A percentile compares a stretch with the other conserved stretches of the same genome.
Conservation (phyloP, 106 monocot genomes). For the Allium fistulosum region DNA sequence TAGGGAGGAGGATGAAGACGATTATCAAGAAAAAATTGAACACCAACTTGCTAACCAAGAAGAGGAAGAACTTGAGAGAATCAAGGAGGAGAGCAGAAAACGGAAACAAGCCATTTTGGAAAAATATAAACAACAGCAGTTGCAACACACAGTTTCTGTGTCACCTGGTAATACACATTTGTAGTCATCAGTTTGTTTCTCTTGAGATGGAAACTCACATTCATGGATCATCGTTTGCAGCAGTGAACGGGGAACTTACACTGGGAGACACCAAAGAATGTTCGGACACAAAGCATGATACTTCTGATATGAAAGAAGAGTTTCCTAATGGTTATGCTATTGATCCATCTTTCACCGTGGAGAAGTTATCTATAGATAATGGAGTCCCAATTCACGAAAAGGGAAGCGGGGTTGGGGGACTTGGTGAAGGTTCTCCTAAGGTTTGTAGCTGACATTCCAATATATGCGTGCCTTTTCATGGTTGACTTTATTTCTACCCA, state of each 20-base stretch:
- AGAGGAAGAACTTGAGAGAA: conserved; percentile 89
- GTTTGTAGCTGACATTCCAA: conserved; percentile 17
- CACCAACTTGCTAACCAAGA: conserved; percentile 75
- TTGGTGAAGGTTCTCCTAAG: conserved; percentile 91
- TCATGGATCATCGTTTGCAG: background rate
- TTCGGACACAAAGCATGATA: conserved; percentile 8
- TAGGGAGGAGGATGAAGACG: conserved; percentile 79
- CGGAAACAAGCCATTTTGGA: conserved; percentile 79
- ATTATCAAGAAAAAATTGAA: conserved; percentile 76
- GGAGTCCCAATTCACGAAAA: conserved; percentile 25
- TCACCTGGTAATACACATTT: conserved; percentile 17
- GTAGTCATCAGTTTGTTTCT: background rate
- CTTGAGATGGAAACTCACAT: background rate
- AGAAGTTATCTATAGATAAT: conserved; percentile 64
- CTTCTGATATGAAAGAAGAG: conserved; percentile 22
- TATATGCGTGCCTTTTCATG: background rate
- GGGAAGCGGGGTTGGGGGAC: conserved; percentile 26
- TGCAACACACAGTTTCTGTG: conserved; percentile 18
- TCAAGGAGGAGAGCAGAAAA: conserved; percentile 85
- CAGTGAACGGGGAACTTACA: background rate
- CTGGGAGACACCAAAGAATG: background rate
- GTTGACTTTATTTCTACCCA: background rate
- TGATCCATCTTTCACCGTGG: conserved; percentile 51
- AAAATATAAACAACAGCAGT: conserved; percentile 69
- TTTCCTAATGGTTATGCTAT: conserved; percentile 29